These are phyloP conservation scores for Flaveria brownii DNA, from an alignment of 129 eudicot genomes.

Conservation along the genomic window DNA sequence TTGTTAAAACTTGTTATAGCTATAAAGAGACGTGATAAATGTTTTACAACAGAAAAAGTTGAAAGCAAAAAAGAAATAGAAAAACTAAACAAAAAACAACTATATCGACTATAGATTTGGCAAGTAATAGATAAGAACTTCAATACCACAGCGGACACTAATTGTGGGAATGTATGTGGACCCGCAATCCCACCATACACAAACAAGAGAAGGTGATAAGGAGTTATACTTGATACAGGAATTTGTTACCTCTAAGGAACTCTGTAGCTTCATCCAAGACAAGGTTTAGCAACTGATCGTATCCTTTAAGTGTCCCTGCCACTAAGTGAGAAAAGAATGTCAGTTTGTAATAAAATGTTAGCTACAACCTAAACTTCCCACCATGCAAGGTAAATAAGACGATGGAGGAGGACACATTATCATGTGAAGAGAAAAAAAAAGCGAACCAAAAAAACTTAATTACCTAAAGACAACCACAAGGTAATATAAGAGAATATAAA, in stretches of 20 bases:
- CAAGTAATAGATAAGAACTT: not conserved
- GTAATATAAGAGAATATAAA: not conserved
- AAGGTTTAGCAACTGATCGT: constrained; percentile 93
- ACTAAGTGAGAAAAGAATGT: constrained; percentile 37
- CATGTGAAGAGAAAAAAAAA: not conserved
- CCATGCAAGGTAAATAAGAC: constrained; percentile 13
- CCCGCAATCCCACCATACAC: not conserved
- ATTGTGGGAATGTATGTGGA: not conserved
- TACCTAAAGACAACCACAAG: not conserved
- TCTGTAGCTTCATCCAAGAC: constrained; percentile 96
- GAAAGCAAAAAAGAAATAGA: not conserved
- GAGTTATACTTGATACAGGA: constrained; percentile 7
- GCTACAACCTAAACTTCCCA: not conserved
- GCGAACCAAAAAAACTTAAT: not conserved
- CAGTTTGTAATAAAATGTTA: not conserved
- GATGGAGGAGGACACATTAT: not conserved
- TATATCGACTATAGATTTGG: not conserved
- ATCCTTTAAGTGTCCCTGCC: constrained; percentile 92
- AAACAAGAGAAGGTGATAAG: constrained; percentile 11
- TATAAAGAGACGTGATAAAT: not conserved
- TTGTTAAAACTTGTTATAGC: not conserved
- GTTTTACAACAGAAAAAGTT: not conserved
- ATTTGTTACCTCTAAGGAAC: constrained; percentile 51
- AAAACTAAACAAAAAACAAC: not conserved
- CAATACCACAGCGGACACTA: not conserved